Base-by-base conservation (phyloP, 192 early-diverging fungal species). In the Glomus cerebriforme region DNA sequence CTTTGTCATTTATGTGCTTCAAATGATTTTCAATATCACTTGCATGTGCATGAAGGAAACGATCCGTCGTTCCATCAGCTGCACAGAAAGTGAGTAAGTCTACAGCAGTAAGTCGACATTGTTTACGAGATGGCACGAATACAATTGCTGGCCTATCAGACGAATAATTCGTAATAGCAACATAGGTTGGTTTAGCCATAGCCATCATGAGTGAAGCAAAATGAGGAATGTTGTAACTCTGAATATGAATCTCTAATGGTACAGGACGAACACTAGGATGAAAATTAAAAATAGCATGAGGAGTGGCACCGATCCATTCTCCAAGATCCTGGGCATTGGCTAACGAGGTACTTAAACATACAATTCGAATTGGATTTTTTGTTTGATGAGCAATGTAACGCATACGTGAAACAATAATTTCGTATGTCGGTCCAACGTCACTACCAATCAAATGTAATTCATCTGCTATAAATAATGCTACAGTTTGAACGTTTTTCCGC, bases 281-380 rank as follows among this genome's bases (percentile, higher is more conserved):
- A 86, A 99, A 99, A 82, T 97, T 99, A 83, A 95, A 97, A n/a
- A 96, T 91, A 7, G 90, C 87, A 6, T 89, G 86, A 29, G 84
- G 79, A 0, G 92, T 89, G 0, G 93, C 94, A 43, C 96, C 97
- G 77, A 99, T 94, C 98, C 98, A 99, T 79, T 96, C 95, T 2
- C 96, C 98, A 54, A 99, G 84, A 79, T 99, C 98, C n/a, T 92
- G 87, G n/a, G 97, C 97, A 83, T 99, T 99, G 29, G 97, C 95
- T 60, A 99, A 79, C 2, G 95, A 95, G 2, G 95, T 92, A 60
- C 95, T 91, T 77, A 99, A 83, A 22, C 92, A 95, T 35, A 99
- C 92, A 49, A 99, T 93, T n/a, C 98, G 93, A 75, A 98, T 93
- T 54, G 91, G 85, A 58, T 90, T 90, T 62, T 93, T 92, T 0